Conservation (phyloP, 2,329 filamentous ascomycete genomes). For the Exophiala dermatitidis region DNA sequence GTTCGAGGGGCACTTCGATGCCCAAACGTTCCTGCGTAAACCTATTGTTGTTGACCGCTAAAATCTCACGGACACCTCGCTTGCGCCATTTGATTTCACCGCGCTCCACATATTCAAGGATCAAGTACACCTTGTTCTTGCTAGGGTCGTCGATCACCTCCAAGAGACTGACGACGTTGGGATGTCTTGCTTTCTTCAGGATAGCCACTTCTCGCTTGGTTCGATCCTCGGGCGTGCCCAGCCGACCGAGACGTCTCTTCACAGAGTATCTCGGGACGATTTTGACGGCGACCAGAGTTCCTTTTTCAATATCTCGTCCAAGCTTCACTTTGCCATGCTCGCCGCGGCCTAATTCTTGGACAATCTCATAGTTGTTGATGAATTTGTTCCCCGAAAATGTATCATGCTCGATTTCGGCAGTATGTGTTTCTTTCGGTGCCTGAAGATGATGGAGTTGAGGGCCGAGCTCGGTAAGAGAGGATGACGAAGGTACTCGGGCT, state of each 20-base stretch:
- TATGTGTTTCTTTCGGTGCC: constrained; percentile 78
- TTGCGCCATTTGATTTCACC: constrained; percentile 93
- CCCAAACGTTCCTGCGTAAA: constrained; percentile 69
- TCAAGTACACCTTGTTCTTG: constrained; percentile 96
- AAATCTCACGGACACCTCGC: constrained; percentile 76
- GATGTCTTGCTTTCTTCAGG: constrained; percentile 92
- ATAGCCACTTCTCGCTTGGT: constrained; percentile 96
- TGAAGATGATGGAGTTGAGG: constrained; percentile 66
- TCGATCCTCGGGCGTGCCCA: constrained; percentile 61
- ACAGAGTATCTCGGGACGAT: constrained; percentile 96
- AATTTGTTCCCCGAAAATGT: constrained; percentile 83
- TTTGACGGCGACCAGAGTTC: constrained; percentile 88
- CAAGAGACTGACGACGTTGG: constrained; percentile 90
- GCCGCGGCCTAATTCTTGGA: constrained; percentile 90
- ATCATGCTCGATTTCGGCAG: constrained; percentile 84
- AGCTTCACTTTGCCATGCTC: constrained; percentile 98
- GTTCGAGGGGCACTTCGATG: constrained; percentile 59
- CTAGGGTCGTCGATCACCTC: constrained; percentile 97
- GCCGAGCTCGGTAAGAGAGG: constrained; percentile 36
- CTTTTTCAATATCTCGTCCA: constrained; percentile 68
- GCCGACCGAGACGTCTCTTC: constrained; percentile 75
- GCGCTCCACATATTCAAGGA: constrained; percentile 87
- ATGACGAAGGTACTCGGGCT: constrained; percentile 33
- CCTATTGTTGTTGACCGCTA: constrained; percentile 70
- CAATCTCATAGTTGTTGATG: constrained; percentile 96